Evolutionary conservation across 2,329 filamentous ascomycete genomes (phyloP), one percentile per base, ranked within the genome.

Genomic region (Aspergillus sclerotialis): DNA sequence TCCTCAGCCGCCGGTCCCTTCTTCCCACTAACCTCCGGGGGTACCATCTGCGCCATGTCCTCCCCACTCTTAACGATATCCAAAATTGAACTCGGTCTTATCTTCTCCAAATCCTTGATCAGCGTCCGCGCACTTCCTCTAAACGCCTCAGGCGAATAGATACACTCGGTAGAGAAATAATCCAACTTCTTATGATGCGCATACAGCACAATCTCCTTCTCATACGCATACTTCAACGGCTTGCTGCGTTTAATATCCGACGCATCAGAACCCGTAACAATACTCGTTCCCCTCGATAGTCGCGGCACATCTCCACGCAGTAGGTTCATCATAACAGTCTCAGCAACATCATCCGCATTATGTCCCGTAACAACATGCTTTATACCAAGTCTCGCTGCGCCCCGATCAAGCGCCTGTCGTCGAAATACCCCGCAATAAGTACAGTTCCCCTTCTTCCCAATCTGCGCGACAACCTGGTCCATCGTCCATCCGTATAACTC

Each of bases 401-500:
- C 92, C 7, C 92, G 79, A 59, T 98, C 92, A 21, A 98, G 72
- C 2, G 92, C 92, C 65, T 98, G 92, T 38, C 93, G 76, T 35
- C 92, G 75, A 57, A 98, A 98, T 12, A 98, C 92, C 10, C 92
- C 92, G 54, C 92, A 98, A 55, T 98, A 98, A 18, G 93, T 98
- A 72, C 92, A 98, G 63, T 98, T 98, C 18, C 90, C 89, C 62
- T 95, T 96, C 68, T 95, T 96, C 10, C 92, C 92, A 32, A 98
- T 84, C 30, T 90, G 86, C 52, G 89, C 84, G 4, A 98, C 93
- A 7, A 98, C 92, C 55, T 96, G 87, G 55, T 98, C 92, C 92
- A 98, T 98, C 1, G 89, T 95, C 92, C 92, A 98, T 7, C 90
- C 92, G 58, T 98, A 98, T 7, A 98, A 70, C 53, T 95, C 84